Percentiles rank a stretch among this genome's conserved stretches.
These are phyloP conservation scores for Eutypella sp. DNA, from an alignment of 2,329 filamentous ascomycete genomes.

Conservation along the genomic window DNA sequence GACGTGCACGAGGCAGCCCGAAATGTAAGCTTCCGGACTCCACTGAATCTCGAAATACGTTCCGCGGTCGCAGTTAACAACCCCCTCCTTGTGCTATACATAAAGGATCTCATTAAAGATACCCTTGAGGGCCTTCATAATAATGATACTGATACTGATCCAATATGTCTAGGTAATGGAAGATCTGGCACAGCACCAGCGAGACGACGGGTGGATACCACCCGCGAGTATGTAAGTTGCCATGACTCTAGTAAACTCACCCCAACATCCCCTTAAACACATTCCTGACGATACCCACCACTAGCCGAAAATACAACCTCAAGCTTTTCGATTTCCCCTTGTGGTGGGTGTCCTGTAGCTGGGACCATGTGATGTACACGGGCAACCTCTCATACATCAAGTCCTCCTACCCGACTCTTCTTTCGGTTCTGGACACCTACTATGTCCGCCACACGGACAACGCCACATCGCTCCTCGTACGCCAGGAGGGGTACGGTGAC, in stretches of 20 bases:
- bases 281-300: neutral
- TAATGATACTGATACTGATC: neutral
- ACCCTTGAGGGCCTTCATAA: neutral
- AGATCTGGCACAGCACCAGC: conserved; percentile 44
- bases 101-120: too few relatives aligned
- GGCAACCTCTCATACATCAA: conserved; percentile 37
- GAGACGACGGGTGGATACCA: conserved; percentile 48
- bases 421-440: conserved; percentile 38
- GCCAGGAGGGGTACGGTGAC: conserved; percentile 42
- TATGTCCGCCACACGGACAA: conserved; percentile 38
- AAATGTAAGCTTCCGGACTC: conserved; percentile 26
- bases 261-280: neutral
- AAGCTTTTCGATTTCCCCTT: conserved; percentile 48
- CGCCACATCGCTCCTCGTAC: conserved; percentile 35
- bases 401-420: conserved; percentile 36
- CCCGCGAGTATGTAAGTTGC: conserved; percentile 44
- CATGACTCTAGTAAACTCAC: neutral
- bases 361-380: conserved; percentile 46
- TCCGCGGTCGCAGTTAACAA: too few relatives aligned
- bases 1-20: conserved; percentile 33
- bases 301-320: conserved; percentile 40
- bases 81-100: too few relatives aligned
- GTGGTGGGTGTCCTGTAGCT: conserved; percentile 46
- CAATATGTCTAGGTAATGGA: conserved; percentile 29
- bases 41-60: neutral